Evolutionary conservation across 768 basidiomycete genomes (phyloP).

Genomic region (Russula sp.): DNA sequence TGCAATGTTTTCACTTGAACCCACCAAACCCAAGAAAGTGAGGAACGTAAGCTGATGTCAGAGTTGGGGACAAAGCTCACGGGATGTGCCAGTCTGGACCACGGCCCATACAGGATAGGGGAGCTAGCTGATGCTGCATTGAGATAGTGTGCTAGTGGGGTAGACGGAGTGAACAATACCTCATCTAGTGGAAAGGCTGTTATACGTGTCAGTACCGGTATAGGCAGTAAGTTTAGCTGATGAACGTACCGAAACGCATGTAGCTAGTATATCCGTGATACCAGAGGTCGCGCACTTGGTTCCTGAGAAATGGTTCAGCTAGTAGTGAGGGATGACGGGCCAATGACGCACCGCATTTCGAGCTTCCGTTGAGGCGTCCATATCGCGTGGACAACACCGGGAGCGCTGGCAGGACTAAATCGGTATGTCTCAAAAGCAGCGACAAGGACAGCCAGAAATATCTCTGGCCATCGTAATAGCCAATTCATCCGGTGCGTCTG

Average conservation of each 20-base stretch:
- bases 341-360: constrained; percentile 44
- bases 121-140: constrained; percentile 55
- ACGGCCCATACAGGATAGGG: constrained; percentile 78
- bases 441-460: constrained; percentile 38
- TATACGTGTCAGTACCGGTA: constrained; percentile 12
- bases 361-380: constrained; percentile 59
- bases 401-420: constrained; percentile 11
- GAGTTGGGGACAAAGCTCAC: constrained; percentile 40
- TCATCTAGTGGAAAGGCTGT: constrained; percentile 84
- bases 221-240: constrained; percentile 20
- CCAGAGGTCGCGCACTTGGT: constrained; percentile 73
- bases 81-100: constrained; percentile 85
- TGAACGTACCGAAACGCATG: constrained; percentile 67
- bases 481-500: constrained; percentile 32
- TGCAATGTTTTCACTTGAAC: constrained; percentile 58
- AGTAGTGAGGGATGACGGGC: neutral
- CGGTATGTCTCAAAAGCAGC: constrained; percentile 33
- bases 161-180: constrained; percentile 36
- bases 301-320: constrained; percentile 36
- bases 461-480: constrained; percentile 48
- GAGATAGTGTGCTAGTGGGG: neutral
- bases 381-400: constrained; percentile 21
- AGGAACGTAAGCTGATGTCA: neutral
- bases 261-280: constrained; percentile 88
- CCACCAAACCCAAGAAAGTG: constrained; percentile 29